phyloP scores from a whole-genome alignment of 1,139 yeast genomes.

The Meyerozyma carpophila region DNA sequence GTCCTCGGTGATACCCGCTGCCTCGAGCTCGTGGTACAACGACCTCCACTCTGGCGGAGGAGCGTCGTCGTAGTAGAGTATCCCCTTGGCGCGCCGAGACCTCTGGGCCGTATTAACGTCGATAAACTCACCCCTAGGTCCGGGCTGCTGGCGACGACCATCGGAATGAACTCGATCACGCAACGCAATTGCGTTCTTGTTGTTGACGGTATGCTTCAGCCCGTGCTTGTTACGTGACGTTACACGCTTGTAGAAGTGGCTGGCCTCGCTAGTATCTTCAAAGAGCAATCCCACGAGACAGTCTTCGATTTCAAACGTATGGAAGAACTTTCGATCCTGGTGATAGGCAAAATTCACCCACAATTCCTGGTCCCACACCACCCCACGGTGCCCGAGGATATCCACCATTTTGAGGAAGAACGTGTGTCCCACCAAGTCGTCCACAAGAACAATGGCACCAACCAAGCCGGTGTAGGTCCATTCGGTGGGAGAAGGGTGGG shows the following conservation, averaged over 20 bases:
- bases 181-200: slow-evolving; percentile 82
- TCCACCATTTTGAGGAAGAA: slow-evolving; percentile 87
- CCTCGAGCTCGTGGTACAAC: slow-evolving; percentile 66
- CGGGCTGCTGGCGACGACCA: slow-evolving; percentile 38
- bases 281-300: slow-evolving; percentile 85
- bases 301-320: slow-evolving; percentile 88
- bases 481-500: slow-evolving; percentile 73
- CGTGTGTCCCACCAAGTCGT: slow-evolving; percentile 91
- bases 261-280: slow-evolving; percentile 85
- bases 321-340: slow-evolving; percentile 93
- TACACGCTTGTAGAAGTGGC: slow-evolving; percentile 76
- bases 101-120: slow-evolving; percentile 51
- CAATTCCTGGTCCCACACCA: slow-evolving; percentile 94
- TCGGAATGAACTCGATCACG: slow-evolving; percentile 38
- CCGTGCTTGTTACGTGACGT: slow-evolving; percentile 75
- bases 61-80: slow-evolving; percentile 66
- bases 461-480: slow-evolving; percentile 88
- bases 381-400: slow-evolving; percentile 75
- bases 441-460: slow-evolving; percentile 85
- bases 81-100: slow-evolving; percentile 52
- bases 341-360: slow-evolving; percentile 83
- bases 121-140: slow-evolving; percentile 67
- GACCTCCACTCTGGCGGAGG: slow-evolving; percentile 89
- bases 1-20: slow-evolving; percentile 79
- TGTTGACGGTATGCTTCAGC: slow-evolving; percentile 76